Evolutionary conservation across 305 asterid genomes (phyloP), one percentile per base, ranked within the genome.

Genomic region (Fraxinus floribunda): DNA sequence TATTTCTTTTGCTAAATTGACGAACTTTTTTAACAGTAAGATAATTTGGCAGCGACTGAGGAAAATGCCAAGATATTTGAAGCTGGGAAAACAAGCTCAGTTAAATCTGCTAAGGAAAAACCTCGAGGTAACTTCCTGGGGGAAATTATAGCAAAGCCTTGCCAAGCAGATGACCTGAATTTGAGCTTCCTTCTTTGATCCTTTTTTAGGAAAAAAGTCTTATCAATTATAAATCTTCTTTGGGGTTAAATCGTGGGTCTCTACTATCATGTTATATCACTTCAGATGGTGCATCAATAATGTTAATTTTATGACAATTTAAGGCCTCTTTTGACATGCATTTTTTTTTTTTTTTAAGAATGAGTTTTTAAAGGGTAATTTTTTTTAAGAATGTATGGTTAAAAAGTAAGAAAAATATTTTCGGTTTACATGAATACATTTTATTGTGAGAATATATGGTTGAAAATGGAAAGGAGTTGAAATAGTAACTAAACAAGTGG

Each of bases 11-110:
- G 77, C 60, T 34, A 39, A 77, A 18, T 38, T 32, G 77, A 30
- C 41, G 22, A n/a, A 44, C 10, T 30, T 13, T 70, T 32, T 44
- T 74, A 26, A 26, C 36, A 3, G 78, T 52, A 30, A 39, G 46
- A 60, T 32, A 60, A 68, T 38, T 79, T 83, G 78, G 52, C 80
- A 11, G 75, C 41, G 76, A 15, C 24, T 9, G 29, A 22, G 79
- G 76, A 68, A 75, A 38, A 29, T 10, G 52, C 74, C 77, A 32
- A 22, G 68, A 64, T 26, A 64, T 24, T 24, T 64, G 60, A 68
- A 32, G 81, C 57, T 18, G 22, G 35, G 34, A 29, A 62, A 32
- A 76, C 52, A 20, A 22, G 34, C n/a, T 64, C 10, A 60, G 5
- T 26, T 9, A 9, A 7, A 36, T 38, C 35, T 35, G n/a, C 36